Evolutionary conservation across 192 early-diverging fungal genomes (phyloP), one percentile per base, ranked within the genome.

Genomic region (Podila clonocystis): DNA sequence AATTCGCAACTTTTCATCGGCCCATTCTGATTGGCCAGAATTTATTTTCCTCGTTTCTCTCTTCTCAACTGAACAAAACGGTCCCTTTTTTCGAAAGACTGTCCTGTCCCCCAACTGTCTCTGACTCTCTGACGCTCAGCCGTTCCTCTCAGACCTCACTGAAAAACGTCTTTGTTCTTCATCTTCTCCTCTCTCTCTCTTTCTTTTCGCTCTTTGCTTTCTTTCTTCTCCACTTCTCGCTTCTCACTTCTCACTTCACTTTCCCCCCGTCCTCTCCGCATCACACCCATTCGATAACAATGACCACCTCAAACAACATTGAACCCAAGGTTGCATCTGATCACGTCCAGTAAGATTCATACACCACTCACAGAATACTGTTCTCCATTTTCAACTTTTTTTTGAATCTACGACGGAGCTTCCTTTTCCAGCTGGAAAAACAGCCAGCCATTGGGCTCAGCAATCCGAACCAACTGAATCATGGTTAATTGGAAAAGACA

Each of bases 331-430:
- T 33, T 19, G 59, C 28, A 19, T 33, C 59, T 3, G 30, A 31
- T 33, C 59, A 33, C 59, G 26, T 33, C 26, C 28, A 61, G 59
- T 61, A 61, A 61, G 59, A 9, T 17, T 24, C 29, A 30, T 9
- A 5, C 17, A 13, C 59, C 17, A 13, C 13, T 59, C 58, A 0
- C 20, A 29, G 13, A 24, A 15, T 30, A 4, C 30, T 26, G 6
- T 61, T 31, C 26, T 19, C 30, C 29, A 19, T 61, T 9, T 30
- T 0, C 34, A 7, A 31, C 15, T 17, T 31, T 30, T 20, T 61
- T 33, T 61, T 61, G 22, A 55, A 55, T 55, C 52, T 55, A 55
- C 52, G 52, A 55, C 52, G n/a, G 24, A 55, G 6, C 22, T 55
- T 24, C 8, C 17, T 17, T 15, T 55, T 55, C 24, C 20, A 55